Evolutionary conservation across 1,284 basidiomycete species (phyloP), one percentile per base, ranked within the genome.

Genomic region (Meira miltonrushii): DNA sequence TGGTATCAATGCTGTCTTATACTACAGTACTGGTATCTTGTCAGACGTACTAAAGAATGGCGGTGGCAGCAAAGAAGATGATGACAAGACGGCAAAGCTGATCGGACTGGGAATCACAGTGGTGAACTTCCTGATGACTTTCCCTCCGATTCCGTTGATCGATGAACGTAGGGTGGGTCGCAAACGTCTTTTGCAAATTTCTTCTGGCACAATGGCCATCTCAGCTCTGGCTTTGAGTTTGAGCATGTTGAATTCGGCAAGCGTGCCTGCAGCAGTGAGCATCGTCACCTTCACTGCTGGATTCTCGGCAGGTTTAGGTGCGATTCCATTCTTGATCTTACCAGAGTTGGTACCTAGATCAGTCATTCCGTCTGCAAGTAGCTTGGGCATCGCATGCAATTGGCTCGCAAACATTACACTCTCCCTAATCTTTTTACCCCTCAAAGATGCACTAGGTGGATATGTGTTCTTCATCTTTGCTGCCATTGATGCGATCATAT

Each of bases 241-340:
- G 56, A 88, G 88, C 0, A 81, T 95, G 59, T 82, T 92, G 73
- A 81, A 81, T 3, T 84, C 84, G 39, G 79, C 83, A 58, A 83
- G 83, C 12, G 62, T 60, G 2, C 72, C 92, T 9, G 85, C 88
- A 8, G 91, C 88, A 56, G 73, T 89, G 23, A 85, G 88, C 3
- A 90, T 95, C 65, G 79, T 91, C 49, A 82, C 84, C 1, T 93
- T 95, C 75, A 87, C 95, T 39, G 90, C 87, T 86, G 88, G 88
- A 0, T 96, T 94, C 76, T 88, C 90, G 0, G 81, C 89, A 40
- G 92, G 92, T 1, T 82, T 95, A n/a, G 92, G 92, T 0, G 92
- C 92, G 3, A 62, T 95, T 39, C 92, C 92, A 0, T 95, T 92
- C 75, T 86, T 96, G 44, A 87, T 95, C 79, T 86, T 94, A 37